phyloP scores from a whole-genome alignment of 345 rosid genomes.

The Sisymbrium altissimum region DNA sequence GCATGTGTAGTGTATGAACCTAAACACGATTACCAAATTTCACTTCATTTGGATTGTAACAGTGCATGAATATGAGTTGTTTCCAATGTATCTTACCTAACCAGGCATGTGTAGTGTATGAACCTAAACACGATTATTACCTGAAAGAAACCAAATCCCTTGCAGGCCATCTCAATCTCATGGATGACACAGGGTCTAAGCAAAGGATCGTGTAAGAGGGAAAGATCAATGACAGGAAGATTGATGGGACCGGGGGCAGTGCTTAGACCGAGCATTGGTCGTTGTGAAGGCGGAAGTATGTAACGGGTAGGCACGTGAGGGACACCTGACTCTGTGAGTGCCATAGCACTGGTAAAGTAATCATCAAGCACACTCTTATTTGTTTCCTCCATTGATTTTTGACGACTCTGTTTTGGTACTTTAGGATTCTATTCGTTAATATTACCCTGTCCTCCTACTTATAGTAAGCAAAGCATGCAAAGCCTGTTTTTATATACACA shows the following conservation, averaged over 20 bases:
- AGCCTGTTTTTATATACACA: neutral
- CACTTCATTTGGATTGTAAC: neutral
- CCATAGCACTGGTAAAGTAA: slow-evolving; percentile 28
- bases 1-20: slow-evolving; percentile 2
- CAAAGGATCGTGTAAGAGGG: slow-evolving; percentile 27
- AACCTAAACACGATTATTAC: slow-evolving; percentile 2
- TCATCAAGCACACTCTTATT: neutral
- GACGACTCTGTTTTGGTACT: neutral
- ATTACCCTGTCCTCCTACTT: neutral
- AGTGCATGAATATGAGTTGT: neutral
- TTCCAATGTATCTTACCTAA: neutral
- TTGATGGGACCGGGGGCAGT: neutral
- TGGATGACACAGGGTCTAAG: slow-evolving; percentile 18
- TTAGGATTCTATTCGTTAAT: neutral
- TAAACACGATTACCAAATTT: neutral
- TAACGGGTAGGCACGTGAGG: slow-evolving; percentile 26
- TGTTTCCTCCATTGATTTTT: slow-evolving; percentile 25
- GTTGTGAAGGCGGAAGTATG: slow-evolving; percentile 35
- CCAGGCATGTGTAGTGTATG: slow-evolving; percentile 9
- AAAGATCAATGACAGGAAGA: slow-evolving; percentile 34
- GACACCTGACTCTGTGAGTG: slow-evolving; percentile 22
- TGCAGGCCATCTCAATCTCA: slow-evolving; percentile 32
- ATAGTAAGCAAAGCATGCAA: slow-evolving; percentile 15
- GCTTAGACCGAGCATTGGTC: slow-evolving; percentile 18
- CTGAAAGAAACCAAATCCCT: slow-evolving; percentile 36